Evolutionary conservation across 352 stramenopile genomes (phyloP).

Genomic region (Globisporangium solare): DNA sequence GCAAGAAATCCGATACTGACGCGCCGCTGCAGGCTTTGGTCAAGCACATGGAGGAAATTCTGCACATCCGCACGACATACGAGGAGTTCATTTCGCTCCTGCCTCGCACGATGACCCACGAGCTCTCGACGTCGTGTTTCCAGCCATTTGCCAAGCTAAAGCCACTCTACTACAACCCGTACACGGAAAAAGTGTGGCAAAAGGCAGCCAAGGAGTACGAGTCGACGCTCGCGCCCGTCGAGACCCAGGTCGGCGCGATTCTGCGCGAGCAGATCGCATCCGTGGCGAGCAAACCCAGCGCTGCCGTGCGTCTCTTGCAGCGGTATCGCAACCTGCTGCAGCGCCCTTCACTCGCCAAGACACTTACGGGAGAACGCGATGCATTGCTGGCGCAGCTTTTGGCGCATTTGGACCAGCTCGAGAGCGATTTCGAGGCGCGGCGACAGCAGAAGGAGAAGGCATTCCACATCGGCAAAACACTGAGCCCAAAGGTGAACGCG

Average conservation of each 20-base stretch:
- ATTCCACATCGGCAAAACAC: conserved; percentile 72
- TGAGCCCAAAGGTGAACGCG: conserved; percentile 78
- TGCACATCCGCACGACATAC: conserved; percentile 79
- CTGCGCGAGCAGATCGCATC: conserved; percentile 70
- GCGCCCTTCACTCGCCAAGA: conserved; percentile 66
- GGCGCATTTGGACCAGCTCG: conserved; percentile 83
- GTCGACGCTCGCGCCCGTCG: conserved; percentile 66
- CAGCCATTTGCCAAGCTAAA: conserved; percentile 57
- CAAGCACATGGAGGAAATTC: conserved; percentile 73
- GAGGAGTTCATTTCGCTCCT: conserved; percentile 83
- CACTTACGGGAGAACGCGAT: conserved; percentile 82
- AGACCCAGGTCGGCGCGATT: conserved; percentile 76
- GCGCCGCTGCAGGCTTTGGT: conserved; percentile 38
- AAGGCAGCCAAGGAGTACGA: conserved; percentile 77
- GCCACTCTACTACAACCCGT: conserved; percentile 88
- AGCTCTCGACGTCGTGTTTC: conserved; percentile 57
- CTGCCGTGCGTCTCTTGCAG: conserved; percentile 76
- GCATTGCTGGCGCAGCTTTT: conserved; percentile 82
- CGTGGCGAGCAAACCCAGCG: conserved; percentile 53
- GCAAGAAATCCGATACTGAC: conserved; percentile 33
- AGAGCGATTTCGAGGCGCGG: conserved; percentile 80
- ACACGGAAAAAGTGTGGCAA: conserved; percentile 85
- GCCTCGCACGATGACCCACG: conserved; percentile 30
- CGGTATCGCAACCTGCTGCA: conserved; percentile 83
- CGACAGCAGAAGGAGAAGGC: conserved; percentile 24